Percentiles rank a stretch among this genome's conserved stretches.
These are phyloP conservation scores for Salvia hispanica DNA, from an alignment of 257 asterid genomes.

Conservation along the genomic window DNA sequence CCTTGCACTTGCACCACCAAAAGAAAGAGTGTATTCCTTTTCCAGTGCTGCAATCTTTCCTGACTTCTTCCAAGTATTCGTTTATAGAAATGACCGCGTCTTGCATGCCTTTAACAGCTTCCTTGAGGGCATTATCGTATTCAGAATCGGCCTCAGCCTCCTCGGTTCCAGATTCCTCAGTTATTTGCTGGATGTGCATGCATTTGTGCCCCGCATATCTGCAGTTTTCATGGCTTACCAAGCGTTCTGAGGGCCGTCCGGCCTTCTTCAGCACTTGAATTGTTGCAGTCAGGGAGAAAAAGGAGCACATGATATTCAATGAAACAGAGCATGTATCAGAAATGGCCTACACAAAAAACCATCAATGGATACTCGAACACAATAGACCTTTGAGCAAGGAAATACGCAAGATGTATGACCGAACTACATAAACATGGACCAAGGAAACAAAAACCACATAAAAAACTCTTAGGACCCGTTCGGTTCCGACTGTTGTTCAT, in stretches of 20 bases:
- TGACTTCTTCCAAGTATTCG: conserved; percentile 85
- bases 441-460: no score
- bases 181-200: conserved; percentile 80
- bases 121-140: conserved; percentile 79
- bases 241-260: conserved; percentile 89
- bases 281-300: conserved; percentile 69
- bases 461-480: no score
- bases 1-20: neutral
- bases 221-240: conserved; percentile 88
- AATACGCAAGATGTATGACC: neutral
- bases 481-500: no score
- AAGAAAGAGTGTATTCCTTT: conserved; percentile 39
- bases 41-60: conserved; percentile 88
- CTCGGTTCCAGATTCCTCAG: conserved; percentile 94
- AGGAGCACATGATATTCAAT: neutral
- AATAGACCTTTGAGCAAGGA: neutral
- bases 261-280: conserved; percentile 92
- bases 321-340: neutral
- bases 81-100: conserved; percentile 74
- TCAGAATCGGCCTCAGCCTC: conserved; percentile 96
- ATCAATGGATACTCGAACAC: neutral
- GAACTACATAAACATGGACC: neutral
- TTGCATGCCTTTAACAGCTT: conserved; percentile 83
- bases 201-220: conserved; percentile 75
- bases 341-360: neutral